These are phyloP conservation scores for Pythium oligandrum DNA, from an alignment of 352 stramenopile genomes.

Conservation along the genomic window DNA sequence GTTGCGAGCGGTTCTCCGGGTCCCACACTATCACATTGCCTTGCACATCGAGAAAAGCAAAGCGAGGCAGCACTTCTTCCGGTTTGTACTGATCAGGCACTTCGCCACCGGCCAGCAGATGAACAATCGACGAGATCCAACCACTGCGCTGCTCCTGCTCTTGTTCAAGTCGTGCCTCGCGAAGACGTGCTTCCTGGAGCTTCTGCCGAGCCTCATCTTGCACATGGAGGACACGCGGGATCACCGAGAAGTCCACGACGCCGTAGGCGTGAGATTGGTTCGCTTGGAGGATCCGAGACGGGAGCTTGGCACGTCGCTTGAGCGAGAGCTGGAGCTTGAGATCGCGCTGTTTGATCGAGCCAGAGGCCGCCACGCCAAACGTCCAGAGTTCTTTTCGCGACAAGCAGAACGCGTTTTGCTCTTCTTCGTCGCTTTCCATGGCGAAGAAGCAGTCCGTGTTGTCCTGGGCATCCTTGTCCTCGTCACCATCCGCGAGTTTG, in stretches of 20 bases:
- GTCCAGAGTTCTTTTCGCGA: constrained; percentile 56
- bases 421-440: constrained; percentile 53
- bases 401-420: constrained; percentile 52
- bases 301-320: constrained; percentile 44
- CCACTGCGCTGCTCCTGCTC: constrained; percentile 35
- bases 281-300: constrained; percentile 24
- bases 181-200: constrained; percentile 24
- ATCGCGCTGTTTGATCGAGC: constrained; percentile 35
- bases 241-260: constrained; percentile 41
- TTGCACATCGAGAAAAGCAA: constrained; percentile 44
- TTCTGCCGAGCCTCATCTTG: constrained; percentile 29
- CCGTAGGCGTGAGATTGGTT: constrained; percentile 4
- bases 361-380: constrained; percentile 31
- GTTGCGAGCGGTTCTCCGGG: constrained; percentile 60
- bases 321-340: constrained; percentile 31
- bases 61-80: constrained; percentile 62
- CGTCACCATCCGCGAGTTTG: constrained; percentile 7
- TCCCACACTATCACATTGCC: constrained; percentile 78
- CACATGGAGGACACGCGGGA: constrained; percentile 56
- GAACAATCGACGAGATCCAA: constrained; percentile 62
- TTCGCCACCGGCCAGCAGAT: constrained; percentile 55
- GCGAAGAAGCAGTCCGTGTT: constrained; percentile 36
- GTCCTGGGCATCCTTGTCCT: constrained; percentile 4
- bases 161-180: constrained; percentile 26
- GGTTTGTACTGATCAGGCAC: constrained; percentile 67